phyloP scores from a whole-genome alignment of 2,329 filamentous ascomycete species.

The Colletotrichum sp. region DNA sequence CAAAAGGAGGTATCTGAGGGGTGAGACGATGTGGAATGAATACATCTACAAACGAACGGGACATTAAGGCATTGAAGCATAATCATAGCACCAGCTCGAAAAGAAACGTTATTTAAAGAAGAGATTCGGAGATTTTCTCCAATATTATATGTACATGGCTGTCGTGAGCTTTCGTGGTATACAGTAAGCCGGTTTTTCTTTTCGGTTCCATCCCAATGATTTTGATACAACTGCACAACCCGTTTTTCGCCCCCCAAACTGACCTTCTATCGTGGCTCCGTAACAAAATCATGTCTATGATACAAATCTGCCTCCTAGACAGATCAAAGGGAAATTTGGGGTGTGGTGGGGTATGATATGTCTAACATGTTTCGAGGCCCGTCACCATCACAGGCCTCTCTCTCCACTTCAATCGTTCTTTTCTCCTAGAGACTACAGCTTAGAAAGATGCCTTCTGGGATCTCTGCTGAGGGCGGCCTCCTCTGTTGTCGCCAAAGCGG shows the following conservation, averaged over 20 bases:
- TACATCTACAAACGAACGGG: background rate
- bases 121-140: slow-evolving; percentile 7
- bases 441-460: background rate
- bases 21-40: background rate
- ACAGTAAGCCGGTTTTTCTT: background rate
- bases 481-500: background rate
- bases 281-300: background rate
- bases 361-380: background rate
- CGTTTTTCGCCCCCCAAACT: background rate
- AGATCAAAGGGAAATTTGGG: background rate
- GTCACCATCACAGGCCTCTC: background rate
- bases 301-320: slow-evolving; percentile 5
- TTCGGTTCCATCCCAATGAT: background rate
- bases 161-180: background rate
- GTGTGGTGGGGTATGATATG: background rate
- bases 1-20: background rate
- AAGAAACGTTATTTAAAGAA: background rate
- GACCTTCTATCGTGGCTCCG: background rate
- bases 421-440: background rate
- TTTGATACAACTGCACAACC: background rate
- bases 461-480: background rate
- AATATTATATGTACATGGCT: slow-evolving; percentile 16
- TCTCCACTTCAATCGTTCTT: background rate
- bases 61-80: background rate
- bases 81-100: background rate